These are phyloP conservation scores for Citrus trifoliata DNA, from an alignment of 345 rosid genomes.

Conservation along the genomic window DNA sequence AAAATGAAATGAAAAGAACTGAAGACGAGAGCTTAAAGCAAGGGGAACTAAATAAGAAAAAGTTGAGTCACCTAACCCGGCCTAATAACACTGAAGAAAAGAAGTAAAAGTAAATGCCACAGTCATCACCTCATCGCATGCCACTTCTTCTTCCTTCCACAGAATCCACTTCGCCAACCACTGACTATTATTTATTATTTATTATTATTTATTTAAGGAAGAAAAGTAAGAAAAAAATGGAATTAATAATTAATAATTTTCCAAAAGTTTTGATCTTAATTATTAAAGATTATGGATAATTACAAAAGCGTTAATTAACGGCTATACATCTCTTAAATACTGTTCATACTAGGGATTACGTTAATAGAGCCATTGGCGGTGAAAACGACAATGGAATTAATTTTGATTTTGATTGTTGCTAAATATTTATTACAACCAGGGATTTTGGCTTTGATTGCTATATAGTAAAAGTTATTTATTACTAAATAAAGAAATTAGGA, in stretches of 20 bases:
- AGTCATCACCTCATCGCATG: background rate
- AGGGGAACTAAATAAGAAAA: background rate
- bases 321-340: too few species aligned
- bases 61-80: conserved; percentile 26
- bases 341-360: too few species aligned
- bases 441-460: too few species aligned
- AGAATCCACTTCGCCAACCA: background rate
- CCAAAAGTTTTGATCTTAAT: background rate
- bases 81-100: conserved; percentile 10
- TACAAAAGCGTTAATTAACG: background rate
- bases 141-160: too few species aligned
- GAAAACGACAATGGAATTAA: too few species aligned
- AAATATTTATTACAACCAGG: too few species aligned
- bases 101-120: conserved; percentile 7
- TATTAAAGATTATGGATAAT: background rate
- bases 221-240: background rate
- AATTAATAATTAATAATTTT: background rate
- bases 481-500: background rate
- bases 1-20: background rate
- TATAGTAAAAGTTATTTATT: background rate
- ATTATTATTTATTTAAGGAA: too few species aligned
- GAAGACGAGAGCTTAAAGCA: background rate
- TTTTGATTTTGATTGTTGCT: too few species aligned
- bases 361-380: too few species aligned
- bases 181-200: background rate